Conservation (phyloP, 306 rosid species). For the Calophaca sinica region DNA sequence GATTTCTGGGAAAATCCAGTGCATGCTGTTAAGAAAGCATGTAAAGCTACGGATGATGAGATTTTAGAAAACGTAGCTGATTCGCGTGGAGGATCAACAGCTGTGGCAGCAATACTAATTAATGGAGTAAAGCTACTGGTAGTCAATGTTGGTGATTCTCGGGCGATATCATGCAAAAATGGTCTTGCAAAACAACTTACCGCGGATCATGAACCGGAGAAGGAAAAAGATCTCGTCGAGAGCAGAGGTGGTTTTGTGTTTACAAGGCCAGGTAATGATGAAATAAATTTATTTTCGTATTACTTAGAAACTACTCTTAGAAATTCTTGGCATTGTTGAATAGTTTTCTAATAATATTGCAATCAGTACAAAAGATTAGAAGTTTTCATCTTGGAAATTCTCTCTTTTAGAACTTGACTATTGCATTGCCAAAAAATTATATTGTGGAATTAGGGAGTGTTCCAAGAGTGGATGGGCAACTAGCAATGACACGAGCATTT, state of each 20-base stretch:
- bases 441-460: constrained; percentile 49
- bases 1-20: constrained; percentile 69
- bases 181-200: constrained; percentile 59
- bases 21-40: constrained; percentile 61
- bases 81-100: constrained; percentile 69
- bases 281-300: not conserved
- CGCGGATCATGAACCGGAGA: constrained; percentile 62
- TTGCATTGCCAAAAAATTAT: no score
- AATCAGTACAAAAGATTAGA: constrained; percentile 6
- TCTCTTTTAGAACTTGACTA: no score
- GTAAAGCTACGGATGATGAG: constrained; percentile 56
- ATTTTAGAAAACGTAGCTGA: constrained; percentile 53
- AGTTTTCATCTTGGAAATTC: not conserved
- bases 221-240: constrained; percentile 63
- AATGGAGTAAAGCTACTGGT: constrained; percentile 58
- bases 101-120: constrained; percentile 66
- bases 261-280: constrained; percentile 50
- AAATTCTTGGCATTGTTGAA: constrained; percentile 6
- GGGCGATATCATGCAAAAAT: constrained; percentile 60
- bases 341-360: not conserved
- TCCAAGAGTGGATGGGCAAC: constrained; percentile 69
- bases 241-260: constrained; percentile 67
- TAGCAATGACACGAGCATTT: constrained; percentile 72
- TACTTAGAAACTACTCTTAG: not conserved
- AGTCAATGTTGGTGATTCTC: constrained; percentile 67